Evolutionary conservation across 805 yeast species (phyloP).

Genomic region (Cyberlindnera bimundalis): DNA sequence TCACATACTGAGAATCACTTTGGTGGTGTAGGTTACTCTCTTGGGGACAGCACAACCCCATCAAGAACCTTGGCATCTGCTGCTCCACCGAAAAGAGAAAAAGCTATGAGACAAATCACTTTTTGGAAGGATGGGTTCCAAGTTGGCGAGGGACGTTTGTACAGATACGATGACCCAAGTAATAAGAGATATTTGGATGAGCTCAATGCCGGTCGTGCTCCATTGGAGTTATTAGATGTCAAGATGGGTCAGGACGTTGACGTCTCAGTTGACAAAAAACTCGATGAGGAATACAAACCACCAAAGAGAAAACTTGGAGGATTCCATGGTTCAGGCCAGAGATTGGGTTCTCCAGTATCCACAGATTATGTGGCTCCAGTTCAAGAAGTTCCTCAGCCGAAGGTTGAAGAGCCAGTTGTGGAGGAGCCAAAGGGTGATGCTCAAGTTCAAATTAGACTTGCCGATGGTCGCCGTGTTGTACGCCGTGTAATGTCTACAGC

Average conservation of each 20-base stretch:
- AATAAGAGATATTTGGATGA: constrained; percentile 76
- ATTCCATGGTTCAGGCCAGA: constrained; percentile 72
- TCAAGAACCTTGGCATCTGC: constrained; percentile 30
- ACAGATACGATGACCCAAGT: constrained; percentile 88
- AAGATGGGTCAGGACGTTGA: constrained; percentile 91
- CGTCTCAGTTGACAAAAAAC: constrained; percentile 75
- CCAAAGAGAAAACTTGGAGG: constrained; percentile 64
- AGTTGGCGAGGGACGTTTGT: constrained; percentile 86
- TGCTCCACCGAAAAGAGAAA: constrained; percentile 37
- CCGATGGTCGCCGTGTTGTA: constrained; percentile 70
- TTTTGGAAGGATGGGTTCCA: constrained; percentile 97
- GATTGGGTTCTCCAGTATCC: constrained; percentile 88
- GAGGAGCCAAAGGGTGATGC: constrained; percentile 56
- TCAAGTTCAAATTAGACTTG: constrained; percentile 76
- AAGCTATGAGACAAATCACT: constrained; percentile 76
- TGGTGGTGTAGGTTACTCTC: constrained; percentile 38
- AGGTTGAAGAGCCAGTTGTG: constrained; percentile 17
- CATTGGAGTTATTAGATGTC: constrained; percentile 76
- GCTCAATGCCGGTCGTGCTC: constrained; percentile 87
- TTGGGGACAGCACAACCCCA: constrained; percentile 35
- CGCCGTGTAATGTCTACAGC: constrained; percentile 63
- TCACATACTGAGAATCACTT: constrained; percentile 31
- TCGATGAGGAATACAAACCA: constrained; percentile 77
- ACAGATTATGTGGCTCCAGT: constrained; percentile 45
- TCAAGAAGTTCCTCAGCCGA: not conserved